Evolutionary conservation across 2,329 filamentous ascomycete genomes (phyloP).

Genomic region (Fusarium sp.): DNA sequence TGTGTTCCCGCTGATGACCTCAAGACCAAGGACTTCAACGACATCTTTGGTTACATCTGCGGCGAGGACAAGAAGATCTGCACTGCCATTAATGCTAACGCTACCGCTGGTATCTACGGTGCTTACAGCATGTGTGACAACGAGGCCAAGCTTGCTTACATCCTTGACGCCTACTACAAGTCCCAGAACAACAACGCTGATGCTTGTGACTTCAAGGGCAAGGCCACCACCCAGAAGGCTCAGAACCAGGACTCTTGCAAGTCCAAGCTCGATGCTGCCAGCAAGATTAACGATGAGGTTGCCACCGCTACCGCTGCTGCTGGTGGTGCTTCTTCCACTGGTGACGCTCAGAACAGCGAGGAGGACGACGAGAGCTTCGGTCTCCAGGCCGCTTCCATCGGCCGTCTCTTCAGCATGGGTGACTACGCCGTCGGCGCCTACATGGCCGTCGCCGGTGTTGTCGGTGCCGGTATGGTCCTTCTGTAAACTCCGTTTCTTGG

Average conservation of each 20-base stretch:
- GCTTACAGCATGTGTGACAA: slow-evolving; percentile 81
- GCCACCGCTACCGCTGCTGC: slow-evolving; percentile 59
- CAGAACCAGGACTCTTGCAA: slow-evolving; percentile 65
- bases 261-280: slow-evolving; percentile 70
- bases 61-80: slow-evolving; percentile 68
- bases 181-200: slow-evolving; percentile 62
- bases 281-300: slow-evolving; percentile 62
- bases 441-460: slow-evolving; percentile 62
- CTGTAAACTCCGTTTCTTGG: slow-evolving; percentile 56
- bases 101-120: slow-evolving; percentile 76
- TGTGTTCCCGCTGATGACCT: slow-evolving; percentile 75
- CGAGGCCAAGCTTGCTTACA: slow-evolving; percentile 77
- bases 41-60: slow-evolving; percentile 81
- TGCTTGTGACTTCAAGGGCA: slow-evolving; percentile 79
- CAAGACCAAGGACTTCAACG: slow-evolving; percentile 67
- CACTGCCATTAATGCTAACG: slow-evolving; percentile 75
- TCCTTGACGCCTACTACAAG: slow-evolving; percentile 79
- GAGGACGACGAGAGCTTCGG: slow-evolving; percentile 52
- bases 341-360: slow-evolving; percentile 19
- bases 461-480: slow-evolving; percentile 65
- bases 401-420: slow-evolving; percentile 58
- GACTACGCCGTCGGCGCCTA: slow-evolving; percentile 63
- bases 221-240: slow-evolving; percentile 67
- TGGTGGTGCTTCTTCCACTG: slow-evolving; percentile 47
- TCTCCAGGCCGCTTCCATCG: slow-evolving; percentile 52